Evolutionary conservation across 148 eudicot genomes (phyloP).

Genomic region (Heliamphora exappendiculata): DNA sequence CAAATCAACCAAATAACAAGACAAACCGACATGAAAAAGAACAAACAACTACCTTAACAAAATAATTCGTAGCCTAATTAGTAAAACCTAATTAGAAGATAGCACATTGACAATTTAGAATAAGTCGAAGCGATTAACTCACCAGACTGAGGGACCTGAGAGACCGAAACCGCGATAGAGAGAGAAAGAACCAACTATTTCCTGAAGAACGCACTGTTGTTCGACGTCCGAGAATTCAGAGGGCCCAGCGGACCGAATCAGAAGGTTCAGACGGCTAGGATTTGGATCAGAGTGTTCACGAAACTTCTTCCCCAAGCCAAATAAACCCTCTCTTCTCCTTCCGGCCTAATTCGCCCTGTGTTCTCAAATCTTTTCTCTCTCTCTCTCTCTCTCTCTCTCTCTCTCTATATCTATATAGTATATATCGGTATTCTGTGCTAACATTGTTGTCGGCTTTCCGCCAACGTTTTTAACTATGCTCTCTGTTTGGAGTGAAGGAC

Average conservation of each 20-base stretch:
- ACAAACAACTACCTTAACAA: not conserved
- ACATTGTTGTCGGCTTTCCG: no score
- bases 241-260: not conserved
- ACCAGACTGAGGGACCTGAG: constrained; percentile 30
- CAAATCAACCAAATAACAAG: not conserved
- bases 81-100: not conserved
- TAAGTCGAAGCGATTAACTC: constrained; percentile 6
- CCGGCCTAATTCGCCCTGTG: not conserved
- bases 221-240: not conserved
- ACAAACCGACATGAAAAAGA: not conserved
- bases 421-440: no score
- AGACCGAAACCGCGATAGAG: not conserved
- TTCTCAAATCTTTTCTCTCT: not conserved
- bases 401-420: no score
- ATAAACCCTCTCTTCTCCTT: not conserved
- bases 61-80: not conserved
- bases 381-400: not conserved
- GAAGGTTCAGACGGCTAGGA: constrained; percentile 9
- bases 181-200: not conserved
- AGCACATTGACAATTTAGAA: not conserved
- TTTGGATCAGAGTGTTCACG: not conserved
- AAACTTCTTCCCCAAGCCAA: not conserved
- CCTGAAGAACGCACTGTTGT: not conserved
- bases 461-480: constrained; percentile 7
- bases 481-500: not conserved